A percentile compares a stretch with the other conserved stretches of the same genome.
These are phyloP conservation scores for Circinella umbellata DNA, from an alignment of 371 early-diverging fungal genomes.

Conservation along the genomic window DNA sequence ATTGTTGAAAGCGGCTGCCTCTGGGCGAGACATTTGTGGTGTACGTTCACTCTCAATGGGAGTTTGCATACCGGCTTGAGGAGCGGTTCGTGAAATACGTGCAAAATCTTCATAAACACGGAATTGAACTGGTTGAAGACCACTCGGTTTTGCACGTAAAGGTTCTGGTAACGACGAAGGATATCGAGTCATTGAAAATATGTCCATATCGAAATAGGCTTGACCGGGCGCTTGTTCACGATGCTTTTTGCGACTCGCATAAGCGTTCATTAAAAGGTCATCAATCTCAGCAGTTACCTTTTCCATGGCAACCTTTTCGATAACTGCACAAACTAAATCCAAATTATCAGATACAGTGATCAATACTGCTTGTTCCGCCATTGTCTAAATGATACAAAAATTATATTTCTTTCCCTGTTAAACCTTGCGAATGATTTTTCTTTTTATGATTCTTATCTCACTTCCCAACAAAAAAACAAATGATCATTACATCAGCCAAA, in stretches of 20 bases:
- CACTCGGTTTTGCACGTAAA: slow-evolving; percentile 81
- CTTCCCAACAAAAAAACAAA: background rate
- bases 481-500: slow-evolving; percentile 69
- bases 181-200: slow-evolving; percentile 76
- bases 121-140: slow-evolving; percentile 77
- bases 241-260: slow-evolving; percentile 78
- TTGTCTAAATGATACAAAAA: slow-evolving; percentile 31
- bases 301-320: slow-evolving; percentile 95
- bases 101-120: slow-evolving; percentile 80
- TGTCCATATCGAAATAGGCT: slow-evolving; percentile 87
- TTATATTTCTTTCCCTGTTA: background rate
- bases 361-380: slow-evolving; percentile 83
- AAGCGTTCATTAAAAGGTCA: slow-evolving; percentile 72
- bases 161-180: slow-evolving; percentile 87
- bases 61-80: slow-evolving; percentile 16
- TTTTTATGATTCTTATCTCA: too few species aligned
- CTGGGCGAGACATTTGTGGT: slow-evolving; percentile 17
- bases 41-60: slow-evolving; percentile 12
- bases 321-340: slow-evolving; percentile 89
- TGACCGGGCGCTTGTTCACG: slow-evolving; percentile 87
- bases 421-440: too few species aligned
- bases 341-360: slow-evolving; percentile 88
- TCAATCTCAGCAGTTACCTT: slow-evolving; percentile 90
- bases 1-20: slow-evolving; percentile 8
- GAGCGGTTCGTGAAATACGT: slow-evolving; percentile 49